Percentiles rank a stretch among this genome's conserved stretches.
phyloP scores from a whole-genome alignment of 2,329 filamentous ascomycete genomes.

The Neonectria ditissima region DNA sequence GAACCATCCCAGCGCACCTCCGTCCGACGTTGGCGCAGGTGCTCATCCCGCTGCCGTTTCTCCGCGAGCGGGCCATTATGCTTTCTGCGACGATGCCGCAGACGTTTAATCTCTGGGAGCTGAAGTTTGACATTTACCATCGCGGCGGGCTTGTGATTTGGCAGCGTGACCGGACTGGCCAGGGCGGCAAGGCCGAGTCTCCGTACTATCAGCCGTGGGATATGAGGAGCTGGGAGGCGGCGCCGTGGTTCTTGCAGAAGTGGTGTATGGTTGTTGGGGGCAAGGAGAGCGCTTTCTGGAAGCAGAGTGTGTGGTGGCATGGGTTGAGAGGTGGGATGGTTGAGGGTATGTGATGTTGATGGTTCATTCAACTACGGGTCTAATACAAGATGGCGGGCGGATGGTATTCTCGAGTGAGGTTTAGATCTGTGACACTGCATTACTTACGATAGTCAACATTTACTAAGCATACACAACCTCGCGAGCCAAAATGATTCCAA shows the following conservation, averaged over 20 bases:
- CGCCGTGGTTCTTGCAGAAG: slow-evolving; percentile 45
- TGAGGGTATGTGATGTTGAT: neutral
- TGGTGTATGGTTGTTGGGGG: slow-evolving; percentile 40
- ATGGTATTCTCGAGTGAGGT: neutral
- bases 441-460: no score
- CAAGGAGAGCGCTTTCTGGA: slow-evolving; percentile 32
- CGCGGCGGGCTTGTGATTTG: slow-evolving; percentile 38
- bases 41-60: slow-evolving; percentile 41
- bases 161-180: slow-evolving; percentile 2
- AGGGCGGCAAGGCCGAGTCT: neutral
- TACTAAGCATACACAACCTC: no score
- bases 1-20: slow-evolving; percentile 33
- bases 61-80: slow-evolving; percentile 44
- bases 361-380: neutral
- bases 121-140: slow-evolving; percentile 44
- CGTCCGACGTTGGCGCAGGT: slow-evolving; percentile 43
- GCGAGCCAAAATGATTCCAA: no score
- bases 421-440: no score
- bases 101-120: slow-evolving; percentile 38
- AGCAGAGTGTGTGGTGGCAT: slow-evolving; percentile 42
- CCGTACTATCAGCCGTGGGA: slow-evolving; percentile 42
- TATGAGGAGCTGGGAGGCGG: slow-evolving; percentile 45
- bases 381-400: neutral
- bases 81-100: slow-evolving; percentile 39
- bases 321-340: slow-evolving; percentile 18